These are phyloP conservation scores for Lolium multiflorum DNA, from an alignment of 176 grass and related monocot species.

Conservation along the genomic window DNA sequence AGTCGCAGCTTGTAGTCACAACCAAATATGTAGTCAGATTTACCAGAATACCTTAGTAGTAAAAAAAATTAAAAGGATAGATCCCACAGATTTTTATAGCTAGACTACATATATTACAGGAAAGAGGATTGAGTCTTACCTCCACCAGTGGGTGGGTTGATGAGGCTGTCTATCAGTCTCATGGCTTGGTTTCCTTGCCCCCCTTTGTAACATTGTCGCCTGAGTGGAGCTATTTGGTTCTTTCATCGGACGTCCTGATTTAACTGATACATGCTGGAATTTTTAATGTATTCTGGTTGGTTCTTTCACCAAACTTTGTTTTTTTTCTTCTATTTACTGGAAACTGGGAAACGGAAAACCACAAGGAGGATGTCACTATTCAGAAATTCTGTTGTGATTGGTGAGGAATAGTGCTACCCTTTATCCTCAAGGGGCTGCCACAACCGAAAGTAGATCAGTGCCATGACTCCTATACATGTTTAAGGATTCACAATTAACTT, in stretches of 20 bases:
- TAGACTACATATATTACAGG: not conserved
- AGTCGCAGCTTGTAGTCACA: constrained; percentile 4
- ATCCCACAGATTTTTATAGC: not conserved
- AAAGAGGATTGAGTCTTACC: not conserved
- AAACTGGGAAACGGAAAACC: not conserved
- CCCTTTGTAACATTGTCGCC: not conserved
- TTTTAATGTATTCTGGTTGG: not conserved
- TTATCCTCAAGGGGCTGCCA: constrained; percentile 1
- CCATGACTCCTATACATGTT: not conserved
- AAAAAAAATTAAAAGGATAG: not conserved
- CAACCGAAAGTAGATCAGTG: constrained; percentile 1
- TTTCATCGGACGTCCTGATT: not conserved
- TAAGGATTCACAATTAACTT: no score
- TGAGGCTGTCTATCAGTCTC: constrained; percentile 8
- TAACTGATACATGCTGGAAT: not conserved
- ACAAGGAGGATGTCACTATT: not conserved
- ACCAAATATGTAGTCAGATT: not conserved
- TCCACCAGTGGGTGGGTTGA: not conserved
- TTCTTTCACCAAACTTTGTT: not conserved
- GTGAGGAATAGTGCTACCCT: not conserved
- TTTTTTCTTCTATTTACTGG: not conserved
- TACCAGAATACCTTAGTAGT: not conserved
- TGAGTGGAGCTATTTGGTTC: constrained; percentile 22
- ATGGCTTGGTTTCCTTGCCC: not conserved
- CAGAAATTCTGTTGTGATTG: not conserved